Conservation (phyloP, 306 rosid species). For the Purshia tridentata region DNA sequence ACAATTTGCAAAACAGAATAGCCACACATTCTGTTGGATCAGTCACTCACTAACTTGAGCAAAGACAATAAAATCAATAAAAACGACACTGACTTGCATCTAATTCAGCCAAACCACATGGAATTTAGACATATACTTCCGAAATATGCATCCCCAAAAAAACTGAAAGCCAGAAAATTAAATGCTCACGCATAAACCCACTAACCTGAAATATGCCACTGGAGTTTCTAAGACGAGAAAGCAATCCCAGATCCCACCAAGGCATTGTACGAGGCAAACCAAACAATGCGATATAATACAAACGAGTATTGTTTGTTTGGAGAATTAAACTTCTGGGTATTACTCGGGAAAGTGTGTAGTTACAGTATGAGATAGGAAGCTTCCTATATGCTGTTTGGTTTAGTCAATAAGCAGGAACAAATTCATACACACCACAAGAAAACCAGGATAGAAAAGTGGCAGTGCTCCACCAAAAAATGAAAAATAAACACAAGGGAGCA, state of each 20-base stretch:
- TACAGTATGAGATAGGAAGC: neutral
- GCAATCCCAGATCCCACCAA: conserved; percentile 56
- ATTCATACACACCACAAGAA: no score
- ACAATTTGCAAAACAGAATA: neutral
- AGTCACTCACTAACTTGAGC: neutral
- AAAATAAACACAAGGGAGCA: no score
- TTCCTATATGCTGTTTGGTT: neutral
- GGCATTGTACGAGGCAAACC: conserved; percentile 39
- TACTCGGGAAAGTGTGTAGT: neutral
- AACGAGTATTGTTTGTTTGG: neutral
- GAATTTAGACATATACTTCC: neutral
- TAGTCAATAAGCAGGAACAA: neutral
- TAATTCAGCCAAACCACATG: conserved; percentile 1
- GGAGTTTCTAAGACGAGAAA: conserved; percentile 39
- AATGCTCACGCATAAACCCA: conserved; percentile 3
- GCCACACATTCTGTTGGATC: neutral
- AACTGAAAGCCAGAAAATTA: neutral
- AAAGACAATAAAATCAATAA: neutral
- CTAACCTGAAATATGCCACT: conserved; percentile 51
- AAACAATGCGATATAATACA: conserved; percentile 11
- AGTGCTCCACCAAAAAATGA: no score
- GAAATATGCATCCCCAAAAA: conserved; percentile 2
- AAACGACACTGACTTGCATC: neutral
- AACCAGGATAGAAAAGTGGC: no score
- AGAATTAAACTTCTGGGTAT: neutral